Evolutionary conservation across 2,329 filamentous ascomycete genomes (phyloP), one percentile per base, ranked within the genome.

Genomic region (Alternaria infectoria): DNA sequence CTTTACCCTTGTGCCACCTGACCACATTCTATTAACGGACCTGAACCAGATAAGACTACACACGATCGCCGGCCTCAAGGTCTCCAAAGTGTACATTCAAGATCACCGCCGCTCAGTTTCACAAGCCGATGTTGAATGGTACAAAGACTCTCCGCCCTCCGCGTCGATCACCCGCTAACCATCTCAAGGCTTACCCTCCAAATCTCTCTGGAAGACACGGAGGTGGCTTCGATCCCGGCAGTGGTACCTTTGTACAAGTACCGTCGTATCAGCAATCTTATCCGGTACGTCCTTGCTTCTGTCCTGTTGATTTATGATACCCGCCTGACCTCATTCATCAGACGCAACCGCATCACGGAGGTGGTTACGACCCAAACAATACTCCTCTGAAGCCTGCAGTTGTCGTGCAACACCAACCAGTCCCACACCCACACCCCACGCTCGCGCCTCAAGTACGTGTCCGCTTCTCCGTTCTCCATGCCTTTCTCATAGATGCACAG

Each of bases 191-290:
- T 61, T 71, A 69, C 49, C 28, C 64, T 65, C 44, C 59, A 17
- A 54, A 59, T 36, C 21, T 54, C 6, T 25, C 60, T 57, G 61
- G 58, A 30, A 64, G 58, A 61, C 72, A 74, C 71, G 71, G 71
- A 26, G 69, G 73, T 54, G 70, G 66, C 26, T 68, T 67, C 26
- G 67, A 68, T 57, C 70, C 70, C 12, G 64, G 62, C 54, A 47
- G 46, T 25, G 57, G 61, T 44, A 51, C 61, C 1, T 72, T 69
- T 50, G 59, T 63, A 6, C 63, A 52, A 30, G 47, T 61, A 19
- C 52, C 51, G 10, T 43, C 50, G 11, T 52, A 60, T 12, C 59
- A 23, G 6, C 57, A 63, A 58, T 45, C 10, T 17, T 54, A 60
- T 58, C 54, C 62, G 6, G 70, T 72, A 44, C 4, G 32, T 60